Evolutionary conservation across 495 filamentous ascomycete species (phyloP).

Genomic region (Tricharina praecox): DNA sequence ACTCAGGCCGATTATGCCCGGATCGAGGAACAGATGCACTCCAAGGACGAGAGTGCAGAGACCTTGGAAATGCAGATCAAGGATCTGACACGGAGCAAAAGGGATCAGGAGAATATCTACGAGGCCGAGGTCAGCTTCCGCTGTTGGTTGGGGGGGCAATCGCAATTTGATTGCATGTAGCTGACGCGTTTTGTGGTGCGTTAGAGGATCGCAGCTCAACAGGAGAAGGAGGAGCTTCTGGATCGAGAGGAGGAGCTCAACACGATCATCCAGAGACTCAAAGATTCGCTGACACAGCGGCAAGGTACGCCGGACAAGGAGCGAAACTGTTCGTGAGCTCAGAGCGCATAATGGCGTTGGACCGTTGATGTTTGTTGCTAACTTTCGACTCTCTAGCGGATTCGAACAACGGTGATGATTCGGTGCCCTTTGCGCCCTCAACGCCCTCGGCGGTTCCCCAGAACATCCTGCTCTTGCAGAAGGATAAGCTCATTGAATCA

Average conservation of each 20-base stretch:
- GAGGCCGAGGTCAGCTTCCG: slow-evolving; percentile 45
- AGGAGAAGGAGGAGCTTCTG: slow-evolving; percentile 76
- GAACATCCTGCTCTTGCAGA: slow-evolving; percentile 75
- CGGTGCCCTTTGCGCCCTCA: slow-evolving; percentile 74
- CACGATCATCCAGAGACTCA: slow-evolving; percentile 68
- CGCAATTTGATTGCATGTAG: slow-evolving; percentile 6
- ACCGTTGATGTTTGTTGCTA: neutral
- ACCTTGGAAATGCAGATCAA: slow-evolving; percentile 60
- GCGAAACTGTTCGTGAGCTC: slow-evolving; percentile 15
- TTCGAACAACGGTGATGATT: slow-evolving; percentile 31
- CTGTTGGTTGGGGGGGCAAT: no score
- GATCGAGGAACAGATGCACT: slow-evolving; percentile 70
- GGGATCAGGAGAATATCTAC: slow-evolving; percentile 78
- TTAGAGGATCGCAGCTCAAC: slow-evolving; percentile 57
- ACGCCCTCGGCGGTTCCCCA: slow-evolving; percentile 63
- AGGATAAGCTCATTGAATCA: slow-evolving; percentile 88
- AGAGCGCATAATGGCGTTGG: neutral
- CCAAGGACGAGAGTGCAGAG: slow-evolving; percentile 66
- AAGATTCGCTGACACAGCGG: slow-evolving; percentile 60
- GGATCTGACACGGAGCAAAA: slow-evolving; percentile 57
- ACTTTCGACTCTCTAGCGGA: neutral
- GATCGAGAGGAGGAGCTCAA: slow-evolving; percentile 79
- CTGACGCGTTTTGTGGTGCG: slow-evolving; percentile 7
- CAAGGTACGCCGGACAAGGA: slow-evolving; percentile 19
- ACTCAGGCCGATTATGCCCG: slow-evolving; percentile 63